Evolutionary conservation across 169 alveolate species (phyloP), one percentile per base, ranked within the genome.

Genomic region (Toxoplasma gondii): DNA sequence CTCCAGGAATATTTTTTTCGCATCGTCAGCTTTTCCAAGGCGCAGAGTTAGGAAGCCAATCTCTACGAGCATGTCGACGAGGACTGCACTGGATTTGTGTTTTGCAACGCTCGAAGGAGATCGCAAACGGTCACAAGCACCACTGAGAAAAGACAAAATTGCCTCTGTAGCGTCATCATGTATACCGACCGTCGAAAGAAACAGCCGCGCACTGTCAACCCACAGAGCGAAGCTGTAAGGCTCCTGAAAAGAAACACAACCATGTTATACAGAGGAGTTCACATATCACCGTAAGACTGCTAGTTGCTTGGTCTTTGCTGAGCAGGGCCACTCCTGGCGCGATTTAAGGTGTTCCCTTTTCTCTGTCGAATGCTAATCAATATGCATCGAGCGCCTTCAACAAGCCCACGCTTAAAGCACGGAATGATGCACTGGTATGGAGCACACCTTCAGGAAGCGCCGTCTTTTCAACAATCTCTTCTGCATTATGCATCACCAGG

Each of bases 161-260:
- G 39, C 45, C 45, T 78, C 53, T 0, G 45, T 39, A 34, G 87
- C 41, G 87, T 39, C 45, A 34, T 78, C 87, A 34, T 78, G 87
- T 12, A 34, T 34, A 22, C 45, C 87, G 5, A 34, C 53, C 45
- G 19, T 38, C 31, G 87, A 39, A 39, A 34, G 44, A 39, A 78
- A 78, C 45, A 78, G 45, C 87, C 44, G 87, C 53, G 87, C 87
- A 24, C 87, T 78, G 29, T 78, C 87, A n/a, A 78, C 45, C 87
- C 87, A 78, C 10, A 78, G 87, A 27, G 29, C 53, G 44, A 78
- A 78, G 34, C 87, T 78, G 44, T 1, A 19, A 17, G 87, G 87
- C 45, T 78, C 87, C 87, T 78, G 87, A 78, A 78, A 12, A 24
- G 58, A 49, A 49, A 49, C 58, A 49, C 0, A 49, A 49, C 58